Conservation (phyloP, 2,329 filamentous ascomycete species). For the Colletotrichum tamarilloi region DNA sequence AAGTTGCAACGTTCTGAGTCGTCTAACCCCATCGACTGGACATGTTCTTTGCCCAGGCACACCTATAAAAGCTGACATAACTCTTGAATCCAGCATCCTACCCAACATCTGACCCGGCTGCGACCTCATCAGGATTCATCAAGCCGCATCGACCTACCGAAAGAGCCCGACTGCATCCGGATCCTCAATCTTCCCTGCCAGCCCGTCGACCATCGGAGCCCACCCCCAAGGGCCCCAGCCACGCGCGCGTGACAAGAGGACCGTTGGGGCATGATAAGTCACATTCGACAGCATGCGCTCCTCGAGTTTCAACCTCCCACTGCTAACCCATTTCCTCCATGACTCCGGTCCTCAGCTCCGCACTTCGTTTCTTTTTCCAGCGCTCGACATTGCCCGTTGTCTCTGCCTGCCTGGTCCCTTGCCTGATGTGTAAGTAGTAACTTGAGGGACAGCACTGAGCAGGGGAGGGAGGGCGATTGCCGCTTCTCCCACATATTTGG, state of each 20-base stretch:
- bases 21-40: background rate
- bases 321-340: conserved; percentile 5
- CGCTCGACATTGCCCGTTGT: conserved; percentile 1
- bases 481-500: background rate
- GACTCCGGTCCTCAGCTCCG: conserved; percentile 24
- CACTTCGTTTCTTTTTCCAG: conserved; percentile 25
- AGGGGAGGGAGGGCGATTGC: conserved; percentile 5
- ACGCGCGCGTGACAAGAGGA: conserved; percentile 24
- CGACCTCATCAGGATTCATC: background rate
- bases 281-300: conserved; percentile 22
- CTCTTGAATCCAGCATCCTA: background rate
- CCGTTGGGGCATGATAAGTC: conserved; percentile 22
- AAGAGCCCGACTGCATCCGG: background rate
- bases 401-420: conserved; percentile 13
- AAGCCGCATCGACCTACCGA: conserved; percentile 5
- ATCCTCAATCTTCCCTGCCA: conserved; percentile 8
- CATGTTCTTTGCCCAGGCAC: background rate
- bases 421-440: conserved; percentile 14
- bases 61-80: conserved; percentile 15
- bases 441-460: background rate
- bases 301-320: conserved; percentile 24
- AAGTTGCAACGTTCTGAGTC: background rate
- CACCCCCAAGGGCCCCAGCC: conserved; percentile 15
- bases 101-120: conserved; percentile 10
- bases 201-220: conserved; percentile 9